These are phyloP conservation scores for Nemania sp. DNA, from an alignment of 2,329 filamentous ascomycete genomes.

Conservation along the genomic window DNA sequence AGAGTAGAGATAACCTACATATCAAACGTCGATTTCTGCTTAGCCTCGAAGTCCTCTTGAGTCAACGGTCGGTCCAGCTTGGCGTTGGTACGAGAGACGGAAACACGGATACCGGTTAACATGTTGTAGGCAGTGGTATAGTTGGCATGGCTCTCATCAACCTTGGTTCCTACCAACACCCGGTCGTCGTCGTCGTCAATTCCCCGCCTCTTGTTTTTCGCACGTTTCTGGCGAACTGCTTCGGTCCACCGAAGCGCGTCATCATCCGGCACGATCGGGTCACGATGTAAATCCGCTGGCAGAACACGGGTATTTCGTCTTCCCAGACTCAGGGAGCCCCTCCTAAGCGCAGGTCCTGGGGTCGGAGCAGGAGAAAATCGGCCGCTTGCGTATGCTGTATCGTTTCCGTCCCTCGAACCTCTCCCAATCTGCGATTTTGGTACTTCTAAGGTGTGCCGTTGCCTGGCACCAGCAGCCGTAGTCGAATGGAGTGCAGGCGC, in stretches of 20 bases:
- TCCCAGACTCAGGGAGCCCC: slow-evolving; percentile 81
- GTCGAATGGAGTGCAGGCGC: slow-evolving; percentile 56
- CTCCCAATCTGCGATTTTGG: slow-evolving; percentile 69
- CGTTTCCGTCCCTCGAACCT: slow-evolving; percentile 72
- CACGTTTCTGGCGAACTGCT: slow-evolving; percentile 86
- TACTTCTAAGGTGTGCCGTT: slow-evolving; percentile 87
- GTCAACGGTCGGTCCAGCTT: slow-evolving; percentile 91
- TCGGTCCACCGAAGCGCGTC: slow-evolving; percentile 92
- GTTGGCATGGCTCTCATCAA: slow-evolving; percentile 95
- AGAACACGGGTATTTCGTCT: slow-evolving; percentile 82
- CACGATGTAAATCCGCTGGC: slow-evolving; percentile 79
- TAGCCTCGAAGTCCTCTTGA: slow-evolving; percentile 87
- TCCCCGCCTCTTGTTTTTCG: slow-evolving; percentile 83
- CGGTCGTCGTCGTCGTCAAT: slow-evolving; percentile 91
- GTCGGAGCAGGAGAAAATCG: slow-evolving; percentile 74
- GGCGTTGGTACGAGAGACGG: slow-evolving; percentile 92
- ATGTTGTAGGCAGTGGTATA: slow-evolving; percentile 99
- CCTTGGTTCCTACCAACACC: slow-evolving; percentile 94
- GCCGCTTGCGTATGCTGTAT: slow-evolving; percentile 70
- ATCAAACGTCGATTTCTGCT: slow-evolving; percentile 98
- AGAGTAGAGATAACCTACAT: slow-evolving; percentile 63
- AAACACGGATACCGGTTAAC: slow-evolving; percentile 97
- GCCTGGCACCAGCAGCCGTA: slow-evolving; percentile 62
- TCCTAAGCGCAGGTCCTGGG: slow-evolving; percentile 62
- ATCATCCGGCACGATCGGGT: slow-evolving; percentile 84